Conservation (phyloP, 441 rosid species). For the Bruguiera hainesii region DNA sequence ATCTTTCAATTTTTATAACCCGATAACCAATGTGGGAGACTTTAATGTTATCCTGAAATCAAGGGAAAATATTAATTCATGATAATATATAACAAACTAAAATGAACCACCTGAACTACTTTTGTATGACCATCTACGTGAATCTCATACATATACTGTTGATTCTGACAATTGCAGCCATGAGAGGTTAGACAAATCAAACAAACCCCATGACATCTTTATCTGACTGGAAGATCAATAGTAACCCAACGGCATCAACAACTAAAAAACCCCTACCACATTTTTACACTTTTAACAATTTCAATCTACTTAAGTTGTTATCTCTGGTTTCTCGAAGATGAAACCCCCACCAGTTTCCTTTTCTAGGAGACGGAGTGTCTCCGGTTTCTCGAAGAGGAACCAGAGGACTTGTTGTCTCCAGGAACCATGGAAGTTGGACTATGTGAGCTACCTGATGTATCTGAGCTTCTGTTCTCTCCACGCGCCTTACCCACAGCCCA, state of each 20-base stretch:
- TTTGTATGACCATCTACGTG: background rate
- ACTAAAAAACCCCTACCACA: conserved; percentile 34
- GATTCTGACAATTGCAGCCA: conserved; percentile 1
- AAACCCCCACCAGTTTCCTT: conserved; percentile 12
- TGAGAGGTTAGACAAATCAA: conserved; percentile 9
- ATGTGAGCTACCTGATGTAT: conserved; percentile 90
- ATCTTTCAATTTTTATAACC: no score
- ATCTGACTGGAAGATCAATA: background rate
- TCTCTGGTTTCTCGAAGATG: conserved; percentile 57
- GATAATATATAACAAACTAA: no score
- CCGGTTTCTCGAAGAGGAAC: conserved; percentile 63
- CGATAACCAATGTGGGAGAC: no score
- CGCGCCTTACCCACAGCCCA: conserved; percentile 67
- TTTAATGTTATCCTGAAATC: no score
- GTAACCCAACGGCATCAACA: conserved; percentile 5
- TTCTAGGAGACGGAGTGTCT: conserved; percentile 78
- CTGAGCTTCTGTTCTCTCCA: conserved; percentile 70
- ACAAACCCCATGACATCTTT: background rate
- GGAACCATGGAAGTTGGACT: conserved; percentile 72
- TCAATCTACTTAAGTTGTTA: conserved; percentile 14
- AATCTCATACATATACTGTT: conserved; percentile 2
- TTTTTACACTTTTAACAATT: conserved; percentile 35
- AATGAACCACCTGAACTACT: background rate
- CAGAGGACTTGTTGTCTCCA: conserved; percentile 63
- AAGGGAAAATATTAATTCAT: no score